A percentile compares a stretch with the other conserved stretches of the same genome.
These are phyloP conservation scores for Scytalidium sp. DNA, from an alignment of 2,329 filamentous ascomycete genomes.

Conservation along the genomic window DNA sequence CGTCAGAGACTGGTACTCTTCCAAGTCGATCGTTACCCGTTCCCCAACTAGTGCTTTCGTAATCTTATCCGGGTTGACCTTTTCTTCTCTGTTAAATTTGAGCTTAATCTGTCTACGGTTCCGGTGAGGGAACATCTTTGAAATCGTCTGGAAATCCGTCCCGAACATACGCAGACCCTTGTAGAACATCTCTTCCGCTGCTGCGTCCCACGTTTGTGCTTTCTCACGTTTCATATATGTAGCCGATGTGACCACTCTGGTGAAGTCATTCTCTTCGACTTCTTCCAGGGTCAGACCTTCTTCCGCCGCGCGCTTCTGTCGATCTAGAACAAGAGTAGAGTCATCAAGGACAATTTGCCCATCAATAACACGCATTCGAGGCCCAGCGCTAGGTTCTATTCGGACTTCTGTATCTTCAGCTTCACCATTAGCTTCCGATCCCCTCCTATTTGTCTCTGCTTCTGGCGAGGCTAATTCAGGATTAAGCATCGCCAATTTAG, in stretches of 20 bases:
- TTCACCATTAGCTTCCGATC: neutral
- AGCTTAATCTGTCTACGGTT: constrained; percentile 73
- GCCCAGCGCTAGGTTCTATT: constrained; percentile 6
- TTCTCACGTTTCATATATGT: constrained; percentile 66
- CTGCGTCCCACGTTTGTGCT: constrained; percentile 66
- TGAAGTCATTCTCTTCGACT: constrained; percentile 77
- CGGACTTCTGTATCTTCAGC: constrained; percentile 1
- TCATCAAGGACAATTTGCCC: constrained; percentile 72
- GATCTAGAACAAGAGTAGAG: constrained; percentile 63
- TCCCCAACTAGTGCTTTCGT: constrained; percentile 60
- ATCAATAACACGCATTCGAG: constrained; percentile 59
- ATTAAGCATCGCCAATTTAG: constrained; percentile 22
- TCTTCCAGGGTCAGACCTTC: constrained; percentile 53
- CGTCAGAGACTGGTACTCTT: constrained; percentile 56
- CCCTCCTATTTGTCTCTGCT: constrained; percentile 26
- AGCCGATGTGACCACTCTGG: constrained; percentile 64
- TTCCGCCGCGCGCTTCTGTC: constrained; percentile 59
- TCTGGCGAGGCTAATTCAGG: constrained; percentile 22
- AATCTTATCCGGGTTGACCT: constrained; percentile 60
- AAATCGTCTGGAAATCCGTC: constrained; percentile 80
- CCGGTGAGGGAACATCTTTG: constrained; percentile 69
- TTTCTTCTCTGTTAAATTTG: constrained; percentile 80
- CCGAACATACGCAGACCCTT: constrained; percentile 72
- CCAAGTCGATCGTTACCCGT: constrained; percentile 57
- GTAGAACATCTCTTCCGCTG: constrained; percentile 74